Evolutionary conservation across 805 yeast genomes (phyloP), one percentile per base, ranked within the genome.

Genomic region (Lipomyces sp.): DNA sequence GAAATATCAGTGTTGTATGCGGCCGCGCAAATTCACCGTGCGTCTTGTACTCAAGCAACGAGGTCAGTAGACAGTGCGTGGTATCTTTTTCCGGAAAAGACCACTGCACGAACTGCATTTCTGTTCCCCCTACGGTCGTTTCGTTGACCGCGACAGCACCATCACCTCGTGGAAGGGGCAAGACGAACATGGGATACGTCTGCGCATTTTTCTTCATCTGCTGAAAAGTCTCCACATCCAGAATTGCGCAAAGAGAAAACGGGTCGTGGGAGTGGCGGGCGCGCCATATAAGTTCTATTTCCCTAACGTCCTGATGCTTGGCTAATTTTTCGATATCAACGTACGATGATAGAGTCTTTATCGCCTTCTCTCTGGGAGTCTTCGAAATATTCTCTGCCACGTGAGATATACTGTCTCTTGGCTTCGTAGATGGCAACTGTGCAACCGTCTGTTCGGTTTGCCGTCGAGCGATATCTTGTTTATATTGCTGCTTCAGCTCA

Each of bases 41-140:
- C 35, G 92, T 83, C 77, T 94, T 92, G 78, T 86, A 95, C 78
- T 95, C 98, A 1, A 95, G 93, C 70, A 95, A 83, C 0, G 97
- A 87, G 1, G 99, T 95, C 73, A 95, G 82, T 84, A 95, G 84
- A 75, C 96, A 91, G 79, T 95, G 97, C 0, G 90, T 82, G 1
- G 98, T 93, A 53, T 86, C 73, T 15, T 90, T 88, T 0, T 94
- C 97, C 13, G 89, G 93, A 76, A 92, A 90, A 24, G 86, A 83
- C 99, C 99, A 95, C 79, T 95, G 98, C 30, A 93, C 86, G 76
- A 89, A 92, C 75, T 95, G 98, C 79, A 95, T 83, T 78, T 95
- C 99, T 7, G 77, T 72, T 13, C 79, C 82, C 13, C 80, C 80
- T 48, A 80, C 80, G 32, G 65, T 58, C 24, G 55, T 32, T 32